phyloP scores from a whole-genome alignment of 1,139 yeast genomes.

The Groenewaldozyma sp. region DNA sequence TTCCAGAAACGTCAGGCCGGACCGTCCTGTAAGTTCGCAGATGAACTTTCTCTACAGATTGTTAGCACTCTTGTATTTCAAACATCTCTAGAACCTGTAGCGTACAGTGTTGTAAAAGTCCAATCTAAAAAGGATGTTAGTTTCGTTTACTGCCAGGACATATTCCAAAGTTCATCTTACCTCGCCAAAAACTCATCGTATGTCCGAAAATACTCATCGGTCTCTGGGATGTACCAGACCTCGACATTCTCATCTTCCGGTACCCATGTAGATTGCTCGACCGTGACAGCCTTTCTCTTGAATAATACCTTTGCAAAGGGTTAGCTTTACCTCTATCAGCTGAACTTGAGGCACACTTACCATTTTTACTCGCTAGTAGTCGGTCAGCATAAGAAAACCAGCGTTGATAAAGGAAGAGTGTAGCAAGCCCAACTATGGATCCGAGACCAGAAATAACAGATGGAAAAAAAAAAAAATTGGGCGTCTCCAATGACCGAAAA shows the following conservation, averaged over 20 bases:
- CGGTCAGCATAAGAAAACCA: no score
- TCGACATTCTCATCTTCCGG: slow-evolving; percentile 20
- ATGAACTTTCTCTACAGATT: slow-evolving; percentile 61
- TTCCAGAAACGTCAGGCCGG: slow-evolving; percentile 82
- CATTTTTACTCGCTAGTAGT: no score
- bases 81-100: not conserved
- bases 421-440: no score
- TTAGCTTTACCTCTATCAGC: not conserved
- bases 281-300: slow-evolving; percentile 29
- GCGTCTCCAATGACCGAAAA: no score
- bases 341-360: not conserved
- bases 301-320: slow-evolving; percentile 23
- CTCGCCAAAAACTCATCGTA: slow-evolving; percentile 64
- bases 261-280: slow-evolving; percentile 19
- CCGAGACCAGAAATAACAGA: no score
- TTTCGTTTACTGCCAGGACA: not conserved
- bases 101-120: slow-evolving; percentile 30
- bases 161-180: slow-evolving; percentile 10
- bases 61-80: not conserved
- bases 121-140: slow-evolving; percentile 17
- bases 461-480: slow-evolving; percentile 1
- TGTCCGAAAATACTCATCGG: slow-evolving; percentile 75
- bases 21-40: slow-evolving; percentile 92
- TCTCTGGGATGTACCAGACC: slow-evolving; percentile 69
- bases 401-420: no score